A percentile compares a stretch with the other conserved stretches of the same genome.
Evolutionary conservation across 2,329 filamentous ascomycete genomes (phyloP).

Genomic region (Arthrobotrys conoides): DNA sequence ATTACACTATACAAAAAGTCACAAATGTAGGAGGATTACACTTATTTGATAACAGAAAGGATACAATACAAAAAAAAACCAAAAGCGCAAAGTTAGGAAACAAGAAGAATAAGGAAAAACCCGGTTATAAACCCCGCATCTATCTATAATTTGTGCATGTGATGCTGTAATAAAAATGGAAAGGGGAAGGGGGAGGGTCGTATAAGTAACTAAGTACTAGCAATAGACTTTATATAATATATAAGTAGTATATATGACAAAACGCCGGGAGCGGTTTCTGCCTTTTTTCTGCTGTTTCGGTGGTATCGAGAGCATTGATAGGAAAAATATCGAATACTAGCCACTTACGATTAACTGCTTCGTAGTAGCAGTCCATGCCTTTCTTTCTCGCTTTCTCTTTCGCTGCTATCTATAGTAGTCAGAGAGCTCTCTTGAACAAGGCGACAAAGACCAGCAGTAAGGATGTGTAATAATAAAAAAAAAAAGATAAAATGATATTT

Average conservation of each 20-base stretch:
- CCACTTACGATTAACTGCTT: conserved; percentile 14
- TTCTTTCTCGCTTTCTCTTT: not conserved
- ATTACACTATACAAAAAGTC: conserved; percentile 39
- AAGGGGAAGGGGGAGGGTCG: not conserved
- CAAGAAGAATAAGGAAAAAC: not conserved
- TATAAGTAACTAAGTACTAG: conserved; percentile 21
- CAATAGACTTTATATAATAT: conserved; percentile 29
- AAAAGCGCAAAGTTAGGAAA: not conserved
- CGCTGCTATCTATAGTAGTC: conserved; percentile 4
- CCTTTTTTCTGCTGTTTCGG: not conserved
- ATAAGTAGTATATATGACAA: not conserved
- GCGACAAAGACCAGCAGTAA: conserved; percentile 58
- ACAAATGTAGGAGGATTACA: not conserved
- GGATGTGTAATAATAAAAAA: conserved; percentile 31
- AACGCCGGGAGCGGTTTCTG: conserved; percentile 7
- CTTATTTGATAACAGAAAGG: not conserved
- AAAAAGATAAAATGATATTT: conserved; percentile 61
- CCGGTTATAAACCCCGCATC: conserved; percentile 19
- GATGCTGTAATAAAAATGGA: not conserved
- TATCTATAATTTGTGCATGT: conserved; percentile 34
- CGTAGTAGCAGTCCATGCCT: conserved; percentile 8
- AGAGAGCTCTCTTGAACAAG: conserved; percentile 8
- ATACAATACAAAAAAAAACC: not conserved
- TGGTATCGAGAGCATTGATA: not conserved
- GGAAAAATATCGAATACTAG: not conserved